Base-by-base conservation (phyloP, 192 early-diverging fungal genomes). In the Pilobolus umbonatus region DNA sequence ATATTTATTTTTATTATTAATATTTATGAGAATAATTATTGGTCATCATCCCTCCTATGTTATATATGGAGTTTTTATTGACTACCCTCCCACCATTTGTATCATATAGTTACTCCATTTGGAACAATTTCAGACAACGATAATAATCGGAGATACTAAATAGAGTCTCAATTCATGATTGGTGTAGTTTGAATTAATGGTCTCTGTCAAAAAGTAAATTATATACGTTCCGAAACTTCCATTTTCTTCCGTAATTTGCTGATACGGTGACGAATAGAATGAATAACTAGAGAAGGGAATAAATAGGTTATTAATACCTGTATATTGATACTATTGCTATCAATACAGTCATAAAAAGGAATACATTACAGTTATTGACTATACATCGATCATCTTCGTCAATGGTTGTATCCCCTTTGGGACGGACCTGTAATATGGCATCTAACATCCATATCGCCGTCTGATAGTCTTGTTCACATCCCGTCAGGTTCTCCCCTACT, bases 381-480 rank as follows among this genome's bases (percentile, higher is more conserved):
- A 80, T 76, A 29, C 66, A 51, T 22, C 64, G 59, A 57, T 83
- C 81, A 15, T 83, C 75, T 17, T 83, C 76, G 40, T 78, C 81
- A 50, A 83, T 75, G 2, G 43, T 60, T 11, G 72, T 63, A 21
- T 72, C 75, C 0, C 68, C 67, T n/a, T 72, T 70, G 31, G 67
- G 65, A 30, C 67, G 53, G 1, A 47, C 67, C 30, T 86, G 86
- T 22, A 91, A 56, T 46, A 89, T 83, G 26, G 87, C 85, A 49
- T 83, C 76, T 5, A 91, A 68, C 82, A 89, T 85, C 79, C 79
- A 85, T 22, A 91, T 91, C 1, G 83, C 80, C 6, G 79, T 81
- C 65, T 88, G 82, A 46, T 91, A 91, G 11, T 84, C 82, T 43
- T 79, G 76, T 60, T 89, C 89, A 60, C 89, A 88, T 50, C 78